These are phyloP conservation scores for Penium margaritaceum DNA, from an alignment of 139 green algal genomes.

Conservation along the genomic window DNA sequence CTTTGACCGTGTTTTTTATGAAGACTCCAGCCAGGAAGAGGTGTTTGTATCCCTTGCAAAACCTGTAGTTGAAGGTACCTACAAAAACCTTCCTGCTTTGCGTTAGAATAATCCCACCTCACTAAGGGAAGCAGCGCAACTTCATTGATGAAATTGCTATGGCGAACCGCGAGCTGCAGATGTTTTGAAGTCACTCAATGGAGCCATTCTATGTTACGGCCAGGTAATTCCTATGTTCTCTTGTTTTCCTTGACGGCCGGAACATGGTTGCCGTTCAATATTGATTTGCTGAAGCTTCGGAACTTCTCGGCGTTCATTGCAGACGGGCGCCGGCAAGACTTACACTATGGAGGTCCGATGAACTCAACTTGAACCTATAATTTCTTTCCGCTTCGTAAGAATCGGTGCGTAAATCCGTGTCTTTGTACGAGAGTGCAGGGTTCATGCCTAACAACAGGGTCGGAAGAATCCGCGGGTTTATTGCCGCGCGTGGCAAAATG, in stretches of 20 bases:
- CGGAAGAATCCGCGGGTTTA: neutral
- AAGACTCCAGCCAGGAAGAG: too few relatives aligned
- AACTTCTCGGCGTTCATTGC: neutral
- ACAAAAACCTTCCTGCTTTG: too few relatives aligned
- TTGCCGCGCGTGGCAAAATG: neutral
- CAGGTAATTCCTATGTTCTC: too few relatives aligned
- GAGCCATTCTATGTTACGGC: neutral
- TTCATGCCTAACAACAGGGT: neutral
- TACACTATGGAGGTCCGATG: neutral
- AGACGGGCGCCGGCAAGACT: conserved; percentile 1
- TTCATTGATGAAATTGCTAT: too few relatives aligned
- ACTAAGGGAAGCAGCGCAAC: too few relatives aligned
- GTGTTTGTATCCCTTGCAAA: too few relatives aligned
- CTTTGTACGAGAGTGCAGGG: too few relatives aligned
- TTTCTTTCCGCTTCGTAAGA: neutral
- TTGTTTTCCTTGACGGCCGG: too few relatives aligned
- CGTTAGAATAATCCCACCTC: too few relatives aligned
- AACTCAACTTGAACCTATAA: neutral
- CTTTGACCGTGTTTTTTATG: too few relatives aligned
- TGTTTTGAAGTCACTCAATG: neutral
- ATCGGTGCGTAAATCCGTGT: too few relatives aligned
- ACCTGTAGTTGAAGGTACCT: too few relatives aligned
- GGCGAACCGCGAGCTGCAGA: neutral
- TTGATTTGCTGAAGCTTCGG: neutral
- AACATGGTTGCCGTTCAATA: neutral